Percentiles rank a stretch among this genome's conserved stretches.
These are phyloP conservation scores for Ceratocystis alfenasii DNA, from an alignment of 2,329 filamentous ascomycete genomes.

Conservation along the genomic window DNA sequence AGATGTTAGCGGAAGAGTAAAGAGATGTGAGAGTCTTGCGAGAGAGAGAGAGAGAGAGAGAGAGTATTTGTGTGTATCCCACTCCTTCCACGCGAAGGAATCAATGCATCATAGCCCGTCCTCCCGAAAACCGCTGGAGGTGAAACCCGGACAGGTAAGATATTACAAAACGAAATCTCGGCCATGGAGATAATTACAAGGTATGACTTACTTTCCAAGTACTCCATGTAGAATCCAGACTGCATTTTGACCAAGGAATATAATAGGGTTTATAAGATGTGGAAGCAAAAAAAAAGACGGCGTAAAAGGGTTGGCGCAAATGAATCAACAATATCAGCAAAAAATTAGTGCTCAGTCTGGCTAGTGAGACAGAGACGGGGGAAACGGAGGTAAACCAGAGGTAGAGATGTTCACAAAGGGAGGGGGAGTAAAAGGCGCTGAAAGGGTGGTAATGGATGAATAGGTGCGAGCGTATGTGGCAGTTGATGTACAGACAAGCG, in stretches of 20 bases:
- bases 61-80: background rate
- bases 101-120: background rate
- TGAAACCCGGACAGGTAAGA: background rate
- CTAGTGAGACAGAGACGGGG: background rate
- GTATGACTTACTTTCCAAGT: constrained; percentile 54
- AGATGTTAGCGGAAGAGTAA: constrained; percentile 4
- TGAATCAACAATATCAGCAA: background rate
- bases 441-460: background rate
- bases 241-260: constrained; percentile 3
- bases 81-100: too few species aligned
- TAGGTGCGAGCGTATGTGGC: background rate
- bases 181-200: background rate
- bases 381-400: background rate
- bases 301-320: background rate
- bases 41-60: background rate
- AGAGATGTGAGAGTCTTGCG: background rate
- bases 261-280: background rate
- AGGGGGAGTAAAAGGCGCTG: background rate
- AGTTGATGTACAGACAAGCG: background rate
- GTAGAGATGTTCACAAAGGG: background rate
- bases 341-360: background rate
- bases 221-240: constrained; percentile 55
- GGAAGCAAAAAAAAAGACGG: background rate
- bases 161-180: background rate
- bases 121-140: background rate